Base-by-base conservation (phyloP, 345 rosid genomes). In the Reutealis trisperma region DNA sequence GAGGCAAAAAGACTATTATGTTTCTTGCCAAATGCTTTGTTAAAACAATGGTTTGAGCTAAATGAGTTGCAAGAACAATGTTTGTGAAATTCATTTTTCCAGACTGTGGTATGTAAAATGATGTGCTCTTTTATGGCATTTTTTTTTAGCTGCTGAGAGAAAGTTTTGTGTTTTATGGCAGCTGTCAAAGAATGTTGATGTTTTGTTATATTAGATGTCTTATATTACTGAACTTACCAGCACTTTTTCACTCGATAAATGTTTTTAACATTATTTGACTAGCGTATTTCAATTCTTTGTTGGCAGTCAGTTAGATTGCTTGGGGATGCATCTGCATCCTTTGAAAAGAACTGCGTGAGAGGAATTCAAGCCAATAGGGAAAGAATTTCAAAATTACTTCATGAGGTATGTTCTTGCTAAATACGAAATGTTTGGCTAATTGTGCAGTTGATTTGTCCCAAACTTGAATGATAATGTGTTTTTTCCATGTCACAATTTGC, bases 281-380 rank as follows among this genome's bases (percentile, higher is more conserved):
- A 12, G 41, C 49, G 61, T 42, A 5, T 55, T 74, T 59, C 54
- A 42, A 47, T 41, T 65, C 63, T 70, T 83, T 69, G 64, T 64
- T 76, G 51, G 45, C 80, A 90, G 99, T 96, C 97, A 8, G 75
- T 91, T 25, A 88, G 98, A 85, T 85, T 96, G 81, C 83, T 95
- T 72, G 98, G 98, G 60, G 99, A 93, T 81, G 97, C 97, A 78
- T 95, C 97, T 83, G 89, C 90, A 74, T 95, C 97, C 66, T 95
- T 95, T 73, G 94, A 91, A 80, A 95, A 91, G 87, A 95, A 95
- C 80, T 93, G 99, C 71, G 93, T 88, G 63, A 84, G 84, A 80
- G 99, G 99, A 75, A 93, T 93, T 83, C 89, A 90, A 83, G 97
- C 99, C 63, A 91, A 93, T 65, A 88, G 72, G 72, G 98, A 91